Base-by-base conservation (phyloP, 202 grass and related monocot genomes). In the Tripidium arundinaceum region DNA sequence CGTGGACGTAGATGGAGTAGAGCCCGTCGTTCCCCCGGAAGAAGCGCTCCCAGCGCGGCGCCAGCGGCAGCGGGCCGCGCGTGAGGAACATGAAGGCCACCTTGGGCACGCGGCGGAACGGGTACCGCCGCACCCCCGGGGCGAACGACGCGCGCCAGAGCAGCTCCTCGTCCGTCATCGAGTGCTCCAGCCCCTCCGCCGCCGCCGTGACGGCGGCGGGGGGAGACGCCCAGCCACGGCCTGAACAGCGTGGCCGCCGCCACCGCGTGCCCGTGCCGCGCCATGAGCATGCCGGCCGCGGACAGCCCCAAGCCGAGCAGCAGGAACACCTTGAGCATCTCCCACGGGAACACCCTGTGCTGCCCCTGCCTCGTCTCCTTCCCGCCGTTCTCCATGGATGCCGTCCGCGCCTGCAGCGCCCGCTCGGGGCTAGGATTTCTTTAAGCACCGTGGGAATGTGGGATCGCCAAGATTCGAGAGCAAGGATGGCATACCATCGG, bases 1-100 rank as follows among this genome's bases (percentile, higher is more conserved):
- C 80, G 45, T 99, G 96, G 3, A 99, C 81, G 69, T 99, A 91
- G 85, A 99, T 76, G 55, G 96, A 91, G 81, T 99, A 99, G 6
- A 57, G 84, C 2, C 86, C 90, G 2, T 96, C 52, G 70, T 99
- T 70, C 2, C 92, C 90, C 7, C 75, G 70, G 55, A 99, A 96
- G 80, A 91, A 96, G 52, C 86, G 86, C 66, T 99, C 92, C 96
- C 92, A 99, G 12, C 95, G 83, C 24, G 90, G 96, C 11, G 90
- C 84, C 11, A 99, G 86, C 47, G 90, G 96, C 6, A 98, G 78
- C 21, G 92, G 88, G 18, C 95, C 95, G 45, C 86, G 91, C 67
- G 95, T 98, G 76, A 98, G 90, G 86, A 99, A 99, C 96, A 99
- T 95, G 82, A 96, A 99, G 13, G 92, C 96, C n/a, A 95, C 60